phyloP scores from a whole-genome alignment of 306 rosid genomes.

The Pyrus communis region DNA sequence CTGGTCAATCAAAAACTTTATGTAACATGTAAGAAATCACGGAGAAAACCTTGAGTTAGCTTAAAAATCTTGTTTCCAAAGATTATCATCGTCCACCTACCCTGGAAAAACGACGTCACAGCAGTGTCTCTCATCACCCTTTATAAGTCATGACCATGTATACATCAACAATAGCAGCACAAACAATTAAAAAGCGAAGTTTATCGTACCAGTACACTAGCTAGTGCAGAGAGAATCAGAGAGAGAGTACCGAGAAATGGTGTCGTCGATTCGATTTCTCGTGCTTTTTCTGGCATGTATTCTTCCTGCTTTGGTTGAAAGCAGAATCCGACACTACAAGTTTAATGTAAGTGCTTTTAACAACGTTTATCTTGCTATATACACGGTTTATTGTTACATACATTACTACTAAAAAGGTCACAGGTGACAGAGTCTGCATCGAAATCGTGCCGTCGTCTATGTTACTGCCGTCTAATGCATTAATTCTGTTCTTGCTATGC shows the following conservation, averaged over 20 bases:
- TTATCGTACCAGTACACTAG: neutral
- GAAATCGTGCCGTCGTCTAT: neutral
- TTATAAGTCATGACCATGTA: constrained; percentile 49
- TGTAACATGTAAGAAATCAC: constrained; percentile 58
- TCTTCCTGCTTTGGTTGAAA: constrained; percentile 64
- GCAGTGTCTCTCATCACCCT: constrained; percentile 33
- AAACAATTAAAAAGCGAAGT: neutral
- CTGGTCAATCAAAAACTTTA: constrained; percentile 38
- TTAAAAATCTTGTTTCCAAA: constrained; percentile 38
- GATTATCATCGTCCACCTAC: constrained; percentile 61
- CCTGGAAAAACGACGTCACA: constrained; percentile 63
- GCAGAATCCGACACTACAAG: constrained; percentile 65
- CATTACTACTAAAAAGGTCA: neutral
- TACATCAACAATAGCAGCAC: constrained; percentile 6
- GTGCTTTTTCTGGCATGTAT: constrained; percentile 43
- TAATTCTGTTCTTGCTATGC: neutral
- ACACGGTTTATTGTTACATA: neutral
- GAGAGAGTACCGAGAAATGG: constrained; percentile 28
- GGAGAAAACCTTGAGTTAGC: neutral
- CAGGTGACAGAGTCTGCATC: neutral
- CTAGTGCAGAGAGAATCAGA: neutral
- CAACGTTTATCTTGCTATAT: neutral
- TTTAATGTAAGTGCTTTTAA: constrained; percentile 51
- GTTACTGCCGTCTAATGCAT: neutral
- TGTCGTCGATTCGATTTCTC: constrained; percentile 31